A percentile compares a stretch with the other conserved stretches of the same genome.
Conservation (phyloP, 306 rosid genomes). For the Gastrolobium bilobum region DNA sequence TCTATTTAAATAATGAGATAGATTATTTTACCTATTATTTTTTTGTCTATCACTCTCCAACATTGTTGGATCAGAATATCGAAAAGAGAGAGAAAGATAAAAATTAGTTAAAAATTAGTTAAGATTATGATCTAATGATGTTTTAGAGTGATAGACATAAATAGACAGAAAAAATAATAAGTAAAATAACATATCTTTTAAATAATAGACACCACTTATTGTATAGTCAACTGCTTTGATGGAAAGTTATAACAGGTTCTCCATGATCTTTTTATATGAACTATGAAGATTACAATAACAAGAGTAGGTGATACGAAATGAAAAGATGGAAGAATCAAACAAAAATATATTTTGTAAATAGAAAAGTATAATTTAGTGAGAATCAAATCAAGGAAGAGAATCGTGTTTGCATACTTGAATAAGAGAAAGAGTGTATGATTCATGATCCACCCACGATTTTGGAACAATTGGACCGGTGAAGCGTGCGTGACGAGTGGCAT, state of each 20-base stretch:
- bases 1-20: background rate
- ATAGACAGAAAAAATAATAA: too few relatives aligned
- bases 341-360: background rate
- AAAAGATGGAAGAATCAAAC: conserved; percentile 15
- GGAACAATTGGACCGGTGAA: conserved; percentile 36
- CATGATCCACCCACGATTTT: conserved; percentile 45
- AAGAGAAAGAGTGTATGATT: background rate
- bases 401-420: background rate
- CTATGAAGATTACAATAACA: background rate
- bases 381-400: conserved; percentile 38
- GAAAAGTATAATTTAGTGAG: background rate
- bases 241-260: conserved; percentile 16
- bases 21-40: too few relatives aligned
- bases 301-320: conserved; percentile 12
- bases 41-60: too few relatives aligned
- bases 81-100: too few relatives aligned
- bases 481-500: background rate
- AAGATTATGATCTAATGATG: too few relatives aligned
- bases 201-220: background rate
- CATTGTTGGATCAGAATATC: too few relatives aligned
- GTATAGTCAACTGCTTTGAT: conserved; percentile 23
- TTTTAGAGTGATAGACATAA: too few relatives aligned
- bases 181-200: too few relatives aligned
- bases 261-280: background rate
- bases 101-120: too few relatives aligned